Percentiles rank a stretch among this genome's conserved stretches.
These are phyloP conservation scores for Trametes maxima DNA, from an alignment of 768 basidiomycete genomes.

Conservation along the genomic window DNA sequence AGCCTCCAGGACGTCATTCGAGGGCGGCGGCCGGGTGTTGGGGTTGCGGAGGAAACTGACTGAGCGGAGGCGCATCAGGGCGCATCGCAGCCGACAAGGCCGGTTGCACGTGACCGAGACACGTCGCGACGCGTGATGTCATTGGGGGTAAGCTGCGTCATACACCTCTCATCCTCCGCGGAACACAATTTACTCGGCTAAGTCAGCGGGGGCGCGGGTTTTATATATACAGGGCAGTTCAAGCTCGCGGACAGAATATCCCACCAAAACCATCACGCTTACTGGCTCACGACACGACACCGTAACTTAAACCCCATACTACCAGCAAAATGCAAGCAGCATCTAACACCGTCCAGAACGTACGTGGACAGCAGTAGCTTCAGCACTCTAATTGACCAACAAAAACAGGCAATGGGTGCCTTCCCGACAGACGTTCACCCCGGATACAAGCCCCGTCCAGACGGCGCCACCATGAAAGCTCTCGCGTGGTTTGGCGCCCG, in stretches of 20 bases:
- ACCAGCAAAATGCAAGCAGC: constrained; percentile 33
- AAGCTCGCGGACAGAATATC: neutral
- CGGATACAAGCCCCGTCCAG: constrained; percentile 48
- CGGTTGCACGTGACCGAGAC: constrained; percentile 15
- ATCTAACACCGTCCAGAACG: constrained; percentile 34
- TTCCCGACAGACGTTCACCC: constrained; percentile 44
- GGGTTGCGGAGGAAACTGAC: neutral
- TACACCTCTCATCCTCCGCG: constrained; percentile 13
- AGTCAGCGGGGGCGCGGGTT: neutral
- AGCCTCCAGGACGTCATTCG: neutral
- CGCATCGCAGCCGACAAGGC: neutral
- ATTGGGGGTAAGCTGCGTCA: constrained; percentile 20
- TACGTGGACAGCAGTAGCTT: constrained; percentile 8
- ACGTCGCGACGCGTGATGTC: constrained; percentile 25
- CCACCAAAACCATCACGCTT: constrained; percentile 4
- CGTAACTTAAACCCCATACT: neutral
- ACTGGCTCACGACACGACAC: neutral
- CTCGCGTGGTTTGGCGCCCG: constrained; percentile 65
- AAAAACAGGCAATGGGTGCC: constrained; percentile 41
- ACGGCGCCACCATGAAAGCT: constrained; percentile 65
- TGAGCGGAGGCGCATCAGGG: neutral
- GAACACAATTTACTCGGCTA: neutral
- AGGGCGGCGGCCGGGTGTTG: neutral
- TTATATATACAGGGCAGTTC: constrained; percentile 13
- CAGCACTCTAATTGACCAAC: too few relatives aligned